Evolutionary conservation across 75 land plant species (phyloP), one percentile per base, ranked within the genome.

Genomic region (Ceratopteris richardii): DNA sequence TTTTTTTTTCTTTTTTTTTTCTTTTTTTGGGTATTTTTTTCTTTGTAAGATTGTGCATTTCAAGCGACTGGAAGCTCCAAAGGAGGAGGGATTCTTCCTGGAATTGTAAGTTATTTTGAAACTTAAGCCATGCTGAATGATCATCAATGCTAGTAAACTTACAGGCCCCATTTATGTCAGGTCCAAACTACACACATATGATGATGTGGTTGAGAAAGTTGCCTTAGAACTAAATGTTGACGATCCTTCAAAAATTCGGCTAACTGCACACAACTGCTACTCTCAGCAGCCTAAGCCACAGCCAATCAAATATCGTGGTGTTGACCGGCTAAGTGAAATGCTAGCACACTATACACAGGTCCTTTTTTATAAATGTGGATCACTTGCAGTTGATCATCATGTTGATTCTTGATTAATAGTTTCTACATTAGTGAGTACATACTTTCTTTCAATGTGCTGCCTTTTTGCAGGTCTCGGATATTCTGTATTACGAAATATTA

Each of bases 281-380:
- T 84, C 92, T 28, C 91, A 95, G 66, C 96, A 90, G 53, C 99
- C 99, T 0, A 95, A 90, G 56, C 92, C 99, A 29, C 99, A 90
- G 28, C 90, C 99, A 7, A 86, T 95, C 31, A 95, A 90, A 40
- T 90, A 90, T 57, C 79, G 99, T 0, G 96, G 88, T 26, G 88
- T 82, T 19, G 88, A 90, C 9, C 82, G 81, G 55, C 70, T 95
- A 39, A 66, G 76, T 23, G 92, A 95, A 27, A 95, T 95, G 99
- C 86, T 95, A 23, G 75, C 82, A 12, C 97, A 95, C 56, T 90
- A 95, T 67, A 90, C 92, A 62, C 99, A 90, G 99, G 99, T 95
- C 25, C 54, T 14, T 52, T 52, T 52, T 52, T 25, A 52, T 52
- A 28, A 52, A 28, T 25, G 22, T 52, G 25, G 22, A 52, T 52